A percentile compares a stretch with the other conserved stretches of the same genome.
These are phyloP conservation scores for Claviceps pazoutovae DNA, from an alignment of 2,329 filamentous ascomycete species.

Conservation along the genomic window DNA sequence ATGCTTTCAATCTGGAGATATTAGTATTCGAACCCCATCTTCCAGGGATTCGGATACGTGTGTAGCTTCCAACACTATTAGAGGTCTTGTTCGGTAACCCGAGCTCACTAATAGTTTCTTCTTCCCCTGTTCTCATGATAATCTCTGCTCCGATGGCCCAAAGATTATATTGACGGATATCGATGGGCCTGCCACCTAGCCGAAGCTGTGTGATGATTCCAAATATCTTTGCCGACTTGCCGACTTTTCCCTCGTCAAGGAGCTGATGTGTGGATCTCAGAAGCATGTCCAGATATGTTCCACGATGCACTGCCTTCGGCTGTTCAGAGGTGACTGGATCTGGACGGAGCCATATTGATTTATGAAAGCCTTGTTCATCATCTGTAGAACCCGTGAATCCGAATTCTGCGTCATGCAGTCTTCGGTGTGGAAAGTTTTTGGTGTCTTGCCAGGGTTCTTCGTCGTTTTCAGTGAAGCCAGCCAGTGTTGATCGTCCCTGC, in stretches of 20 bases:
- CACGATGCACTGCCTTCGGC: slow-evolving; percentile 10
- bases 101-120: slow-evolving; percentile 7
- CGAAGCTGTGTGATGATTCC: slow-evolving; percentile 52
- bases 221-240: slow-evolving; percentile 61
- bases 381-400: slow-evolving; percentile 1
- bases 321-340: slow-evolving; percentile 1
- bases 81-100: background rate
- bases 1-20: slow-evolving; percentile 34
- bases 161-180: slow-evolving; percentile 53
- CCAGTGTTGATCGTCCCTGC: slow-evolving; percentile 38
- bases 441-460: slow-evolving; percentile 24
- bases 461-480: slow-evolving; percentile 36
- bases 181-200: slow-evolving; percentile 32
- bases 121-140: slow-evolving; percentile 48
- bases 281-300: slow-evolving; percentile 49
- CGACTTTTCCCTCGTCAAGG: slow-evolving; percentile 55
- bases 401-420: slow-evolving; percentile 7
- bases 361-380: slow-evolving; percentile 34
- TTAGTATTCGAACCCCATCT: slow-evolving; percentile 32
- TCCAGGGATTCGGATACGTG: slow-evolving; percentile 3
- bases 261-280: slow-evolving; percentile 58
- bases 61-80: background rate
- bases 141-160: slow-evolving; percentile 84
- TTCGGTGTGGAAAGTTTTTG: slow-evolving; percentile 38
- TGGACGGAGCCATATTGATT: background rate